Base-by-base conservation (phyloP, 768 basidiomycete genomes). In the Auricularia heimuer region DNA sequence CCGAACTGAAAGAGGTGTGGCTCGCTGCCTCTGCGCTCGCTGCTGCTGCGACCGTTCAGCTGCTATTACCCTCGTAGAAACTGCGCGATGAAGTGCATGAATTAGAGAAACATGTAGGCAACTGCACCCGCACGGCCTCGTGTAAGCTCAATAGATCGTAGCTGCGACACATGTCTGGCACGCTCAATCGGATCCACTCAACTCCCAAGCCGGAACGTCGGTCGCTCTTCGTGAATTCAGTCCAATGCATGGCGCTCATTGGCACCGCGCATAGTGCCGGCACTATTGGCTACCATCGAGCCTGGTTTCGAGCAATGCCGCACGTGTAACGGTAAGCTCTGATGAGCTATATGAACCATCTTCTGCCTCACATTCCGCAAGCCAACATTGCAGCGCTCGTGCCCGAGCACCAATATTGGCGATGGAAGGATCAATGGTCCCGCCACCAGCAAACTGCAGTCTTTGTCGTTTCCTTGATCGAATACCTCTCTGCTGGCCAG, bases 391-490 rank as follows among this genome's bases (percentile, higher is more conserved):
- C 84, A 4, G 74, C 70, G 4, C 78, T 86, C 37, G 77, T 90
- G 33, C 90, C 90, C 35, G 78, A 78, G 36, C 84, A 88, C 68
- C 88, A 91, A 68, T 85, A 89, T 67, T 92, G 90, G 90, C 80
- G 84, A 64, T 92, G 88, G 88, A 90, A 88, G 72, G 89, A 91
- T 33, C 84, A 89, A 84, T 92, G 90, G 90, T 80, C 82, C 1
- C 84, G 39, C 14, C 63, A 68, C 42, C 72, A 92, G 44, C 80
- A 90, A 64, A 81, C 81, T 18, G 83, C 83, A 11, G 79, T 91
- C 0, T 92, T 88, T 69, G 80, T 83, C 47, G 84, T 84, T 0
- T 82, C 85, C 18, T 73, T 92, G 39, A 78, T 85, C 12, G 82
- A 87, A 70, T 93, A 86, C 70, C 78, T 93, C 6, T 77, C 80